Evolutionary conservation across 768 basidiomycete genomes (phyloP).

Genomic region (Kondoa subrosea): DNA sequence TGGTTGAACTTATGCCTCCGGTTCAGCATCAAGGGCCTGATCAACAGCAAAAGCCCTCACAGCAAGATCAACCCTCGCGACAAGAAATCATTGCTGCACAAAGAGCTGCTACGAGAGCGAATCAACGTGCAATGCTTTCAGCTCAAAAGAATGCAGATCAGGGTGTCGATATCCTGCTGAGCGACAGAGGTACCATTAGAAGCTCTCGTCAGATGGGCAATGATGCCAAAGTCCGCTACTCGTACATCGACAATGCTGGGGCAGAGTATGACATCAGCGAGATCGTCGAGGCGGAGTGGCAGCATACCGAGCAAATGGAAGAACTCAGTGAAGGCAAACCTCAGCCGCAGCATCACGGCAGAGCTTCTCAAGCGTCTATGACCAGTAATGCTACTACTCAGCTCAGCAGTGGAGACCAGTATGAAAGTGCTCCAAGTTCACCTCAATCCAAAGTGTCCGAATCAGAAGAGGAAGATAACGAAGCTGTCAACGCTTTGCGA

Average conservation of each 20-base stretch:
- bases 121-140: constrained; percentile 60
- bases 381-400: constrained; percentile 10
- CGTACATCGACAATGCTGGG: constrained; percentile 77
- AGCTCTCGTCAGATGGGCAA: constrained; percentile 52
- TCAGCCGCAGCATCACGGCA: constrained; percentile 13
- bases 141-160: constrained; percentile 67
- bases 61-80: constrained; percentile 37
- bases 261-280: constrained; percentile 86
- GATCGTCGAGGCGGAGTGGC: constrained; percentile 73
- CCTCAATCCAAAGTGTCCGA: constrained; percentile 16
- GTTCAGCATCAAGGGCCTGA: constrained; percentile 7
- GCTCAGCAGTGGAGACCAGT: constrained; percentile 24
- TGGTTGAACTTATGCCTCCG: constrained; percentile 4
- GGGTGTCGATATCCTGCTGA: constrained; percentile 74
- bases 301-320: constrained; percentile 18
- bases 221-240: constrained; percentile 57
- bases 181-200: constrained; percentile 67
- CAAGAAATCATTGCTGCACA: constrained; percentile 91
- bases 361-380: constrained; percentile 18
- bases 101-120: constrained; percentile 66
- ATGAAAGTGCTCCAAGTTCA: constrained; percentile 32
- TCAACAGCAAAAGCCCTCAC: constrained; percentile 26
- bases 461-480: constrained; percentile 18
- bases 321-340: constrained; percentile 7
- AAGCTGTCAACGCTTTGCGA: constrained; percentile 19